phyloP scores from a whole-genome alignment of 768 basidiomycete species.

The Hemileccinum rubropunctum region DNA sequence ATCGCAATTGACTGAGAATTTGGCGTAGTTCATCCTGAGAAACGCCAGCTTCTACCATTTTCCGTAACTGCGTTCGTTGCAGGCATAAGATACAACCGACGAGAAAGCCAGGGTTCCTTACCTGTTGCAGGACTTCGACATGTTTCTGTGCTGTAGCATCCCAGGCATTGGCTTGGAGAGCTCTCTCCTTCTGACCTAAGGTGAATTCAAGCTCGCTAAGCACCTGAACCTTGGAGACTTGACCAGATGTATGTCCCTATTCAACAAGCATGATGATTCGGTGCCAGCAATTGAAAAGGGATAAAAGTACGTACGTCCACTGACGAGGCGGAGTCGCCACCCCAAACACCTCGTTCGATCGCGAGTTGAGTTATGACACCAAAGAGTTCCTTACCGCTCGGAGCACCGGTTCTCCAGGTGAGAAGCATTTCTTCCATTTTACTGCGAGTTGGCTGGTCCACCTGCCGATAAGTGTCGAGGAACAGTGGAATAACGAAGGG shows the following conservation, averaged over 20 bases:
- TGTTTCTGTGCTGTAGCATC: conserved; percentile 69
- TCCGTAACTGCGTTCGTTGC: conserved; percentile 49
- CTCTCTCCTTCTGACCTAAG: conserved; percentile 76
- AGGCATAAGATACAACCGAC: conserved; percentile 3
- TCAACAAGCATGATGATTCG: conserved; percentile 19
- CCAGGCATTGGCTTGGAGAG: conserved; percentile 67
- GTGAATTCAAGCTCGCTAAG: conserved; percentile 81
- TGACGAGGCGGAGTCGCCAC: conserved; percentile 43
- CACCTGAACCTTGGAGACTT: conserved; percentile 75
- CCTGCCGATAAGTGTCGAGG: conserved; percentile 82
- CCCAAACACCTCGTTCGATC: conserved; percentile 86
- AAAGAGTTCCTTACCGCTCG: conserved; percentile 80
- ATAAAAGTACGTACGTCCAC: conserved; percentile 37
- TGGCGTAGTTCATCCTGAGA: conserved; percentile 77
- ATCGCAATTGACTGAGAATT: conserved; percentile 69
- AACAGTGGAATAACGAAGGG: conserved; percentile 81
- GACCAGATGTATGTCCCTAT: conserved; percentile 37
- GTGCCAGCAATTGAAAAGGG: not conserved
- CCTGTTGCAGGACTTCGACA: conserved; percentile 77
- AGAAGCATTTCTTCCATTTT: conserved; percentile 99
- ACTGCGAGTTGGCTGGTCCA: conserved; percentile 78
- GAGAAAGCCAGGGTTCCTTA: conserved; percentile 33
- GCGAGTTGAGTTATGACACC: conserved; percentile 73
- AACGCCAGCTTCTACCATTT: conserved; percentile 74
- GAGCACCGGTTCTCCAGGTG: conserved; percentile 90